Percentiles rank a stretch among this genome's conserved stretches.
Conservation (phyloP, 768 basidiomycete species). For the Lactarius indigo region DNA sequence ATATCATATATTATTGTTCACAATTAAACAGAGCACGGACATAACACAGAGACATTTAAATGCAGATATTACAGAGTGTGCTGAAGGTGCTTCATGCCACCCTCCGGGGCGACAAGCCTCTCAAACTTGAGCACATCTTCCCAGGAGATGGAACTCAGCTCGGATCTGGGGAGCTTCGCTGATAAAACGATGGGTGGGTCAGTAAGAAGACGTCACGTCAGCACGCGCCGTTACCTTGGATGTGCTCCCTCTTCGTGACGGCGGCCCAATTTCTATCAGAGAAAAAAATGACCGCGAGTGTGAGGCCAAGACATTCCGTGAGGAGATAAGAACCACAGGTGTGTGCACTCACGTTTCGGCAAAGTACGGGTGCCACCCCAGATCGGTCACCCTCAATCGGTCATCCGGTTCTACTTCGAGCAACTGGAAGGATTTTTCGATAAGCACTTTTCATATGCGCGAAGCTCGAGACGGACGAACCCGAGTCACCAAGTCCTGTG, state of each 20-base stretch:
- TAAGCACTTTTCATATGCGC: background rate
- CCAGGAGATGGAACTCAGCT: slow-evolving; percentile 4
- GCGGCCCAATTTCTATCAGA: background rate
- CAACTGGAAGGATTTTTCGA: slow-evolving; percentile 3
- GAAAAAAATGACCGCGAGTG: background rate
- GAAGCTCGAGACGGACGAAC: background rate
- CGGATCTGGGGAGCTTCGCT: background rate
- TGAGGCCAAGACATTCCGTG: background rate
- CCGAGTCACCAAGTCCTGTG: slow-evolving; percentile 7
- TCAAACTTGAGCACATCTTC: slow-evolving; percentile 11
- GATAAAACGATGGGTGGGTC: background rate
- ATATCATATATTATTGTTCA: background rate
- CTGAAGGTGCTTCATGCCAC: background rate
- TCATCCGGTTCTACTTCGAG: slow-evolving; percentile 8
- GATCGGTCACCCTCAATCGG: slow-evolving; percentile 5
- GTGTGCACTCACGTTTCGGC: background rate
- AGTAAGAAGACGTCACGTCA: background rate
- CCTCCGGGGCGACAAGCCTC: background rate
- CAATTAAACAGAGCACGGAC: background rate
- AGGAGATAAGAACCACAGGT: background rate
- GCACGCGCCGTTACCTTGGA: background rate
- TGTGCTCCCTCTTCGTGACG: background rate
- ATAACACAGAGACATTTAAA: background rate
- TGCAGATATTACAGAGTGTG: background rate
- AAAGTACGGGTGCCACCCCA: slow-evolving; percentile 4